These are phyloP conservation scores for Chlamydomonas reinhardtii DNA, from an alignment of 163 green algal genomes.

Conservation along the genomic window DNA sequence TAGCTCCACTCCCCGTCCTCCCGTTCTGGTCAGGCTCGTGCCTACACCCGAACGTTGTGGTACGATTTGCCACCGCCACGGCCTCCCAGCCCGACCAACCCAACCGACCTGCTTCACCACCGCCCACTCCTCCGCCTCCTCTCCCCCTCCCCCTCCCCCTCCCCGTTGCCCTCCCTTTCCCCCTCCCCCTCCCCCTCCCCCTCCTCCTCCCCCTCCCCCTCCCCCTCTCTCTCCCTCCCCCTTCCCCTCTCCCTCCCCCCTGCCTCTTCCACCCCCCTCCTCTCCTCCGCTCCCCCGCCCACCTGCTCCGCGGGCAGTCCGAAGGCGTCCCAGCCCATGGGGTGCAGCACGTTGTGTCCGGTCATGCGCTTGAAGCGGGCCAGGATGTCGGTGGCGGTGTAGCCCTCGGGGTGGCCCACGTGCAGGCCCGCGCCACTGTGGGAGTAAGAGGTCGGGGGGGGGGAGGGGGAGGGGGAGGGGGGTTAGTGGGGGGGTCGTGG, in stretches of 20 bases:
- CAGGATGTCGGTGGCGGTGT: constrained; percentile 99
- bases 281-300: background rate
- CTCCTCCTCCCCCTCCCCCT: no score
- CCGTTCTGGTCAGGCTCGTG: no score
- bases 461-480: background rate
- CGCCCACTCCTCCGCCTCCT: no score
- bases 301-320: constrained; percentile 96
- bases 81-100: no score
- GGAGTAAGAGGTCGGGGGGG: background rate
- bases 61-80: no score
- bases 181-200: no score
- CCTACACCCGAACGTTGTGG: no score
- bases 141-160: no score
- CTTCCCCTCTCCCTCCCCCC: background rate
- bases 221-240: background rate
- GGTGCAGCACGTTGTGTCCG: constrained; percentile 98
- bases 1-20: no score
- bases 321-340: constrained; percentile 99
- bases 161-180: no score
- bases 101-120: no score
- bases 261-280: background rate
- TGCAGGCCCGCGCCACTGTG: constrained; percentile 94
- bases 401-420: constrained; percentile 97
- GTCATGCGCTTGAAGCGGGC: constrained; percentile 97
- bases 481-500: background rate